Base-by-base conservation (phyloP, 495 filamentous ascomycete genomes). In the Hypoxylon intermedium region DNA sequence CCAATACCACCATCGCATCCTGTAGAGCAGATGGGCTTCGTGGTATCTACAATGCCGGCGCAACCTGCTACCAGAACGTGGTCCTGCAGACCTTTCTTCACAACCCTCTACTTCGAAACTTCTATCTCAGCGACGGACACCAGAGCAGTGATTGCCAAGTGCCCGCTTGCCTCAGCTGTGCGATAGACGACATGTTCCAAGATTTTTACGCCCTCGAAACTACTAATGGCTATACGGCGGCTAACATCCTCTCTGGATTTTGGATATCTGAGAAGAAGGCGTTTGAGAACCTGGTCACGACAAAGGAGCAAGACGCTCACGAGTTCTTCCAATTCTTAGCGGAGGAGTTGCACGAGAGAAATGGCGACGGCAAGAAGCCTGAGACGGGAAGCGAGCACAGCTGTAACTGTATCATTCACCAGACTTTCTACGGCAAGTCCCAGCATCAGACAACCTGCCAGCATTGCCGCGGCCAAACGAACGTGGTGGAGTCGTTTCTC, bases 241-340 rank as follows among this genome's bases (percentile, higher is more conserved):
- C 90, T 11, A 89, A 87, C 53, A 88, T 96, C 51, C 84, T 97
- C 24, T 80, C 86, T 0, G 86, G 85, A 0, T 89, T 90, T 60
- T 93, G 91, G 91, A 86, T 89, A 53, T 86, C 85, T 9, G 88
- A 82, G 49, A 82, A 78, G 69, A 77, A 79, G 68, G 71, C 72
- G 3, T 77, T 79, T 18, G 76, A 92, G 79, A 83, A 88, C n/a
- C 81, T 96, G 20, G 89, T 91, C 7, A 91, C 91, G n/a, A 92
- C 93, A 65, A 87, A 90, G 56, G 91, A 96, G 73, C 93, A 96
- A 74, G 93, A 97, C 69, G 91, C 92, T 1, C 92, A 97, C 70
- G 93, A 97, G 68, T 97, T 93, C 72, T 91, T 96, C 75, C 90
- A 94, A 69, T 96, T 95, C 68, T 81, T 97, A 3, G 85, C 93